Conservation (phyloP, 116 monocot species). For the Posidonia oceanica region DNA sequence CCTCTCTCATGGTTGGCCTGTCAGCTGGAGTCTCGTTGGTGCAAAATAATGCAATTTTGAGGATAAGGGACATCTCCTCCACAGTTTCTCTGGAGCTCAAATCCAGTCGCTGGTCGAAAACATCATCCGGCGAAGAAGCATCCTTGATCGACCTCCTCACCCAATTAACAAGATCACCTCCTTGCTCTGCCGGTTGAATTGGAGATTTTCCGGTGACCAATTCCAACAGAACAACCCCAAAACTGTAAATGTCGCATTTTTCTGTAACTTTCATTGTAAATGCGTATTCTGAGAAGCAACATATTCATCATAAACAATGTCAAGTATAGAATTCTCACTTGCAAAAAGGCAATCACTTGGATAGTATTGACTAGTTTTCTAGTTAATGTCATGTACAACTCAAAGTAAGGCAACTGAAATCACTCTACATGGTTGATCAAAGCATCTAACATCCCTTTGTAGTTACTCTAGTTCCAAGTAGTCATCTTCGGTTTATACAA, state of each 20-base stretch:
- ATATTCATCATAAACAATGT: not conserved
- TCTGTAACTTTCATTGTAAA: slow-evolving; percentile 97
- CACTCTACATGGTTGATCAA: too few species aligned
- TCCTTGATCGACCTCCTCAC: slow-evolving; percentile 58
- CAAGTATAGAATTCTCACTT: not conserved
- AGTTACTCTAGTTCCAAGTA: too few species aligned
- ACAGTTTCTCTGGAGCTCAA: slow-evolving; percentile 23
- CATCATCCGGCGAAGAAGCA: slow-evolving; percentile 34
- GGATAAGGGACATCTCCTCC: slow-evolving; percentile 69
- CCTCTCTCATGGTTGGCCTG: slow-evolving; percentile 75
- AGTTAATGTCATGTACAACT: too few species aligned
- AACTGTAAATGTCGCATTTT: slow-evolving; percentile 87
- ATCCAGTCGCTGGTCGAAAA: slow-evolving; percentile 46
- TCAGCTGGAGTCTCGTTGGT: slow-evolving; percentile 63
- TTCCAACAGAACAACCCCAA: slow-evolving; percentile 84
- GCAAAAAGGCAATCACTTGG: not conserved
- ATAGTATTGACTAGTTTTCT: too few species aligned
- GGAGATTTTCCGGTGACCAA: slow-evolving; percentile 75
- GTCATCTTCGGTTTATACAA: too few species aligned
- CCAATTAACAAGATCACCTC: slow-evolving; percentile 84
- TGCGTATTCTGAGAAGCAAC: slow-evolving; percentile 58
- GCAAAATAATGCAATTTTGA: slow-evolving; percentile 85
- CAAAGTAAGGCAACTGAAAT: too few species aligned
- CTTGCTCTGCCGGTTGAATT: slow-evolving; percentile 75
- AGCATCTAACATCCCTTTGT: too few species aligned